Evolutionary conservation across 495 filamentous ascomycete species (phyloP).

Genomic region (Talaromyces wortmannii): DNA sequence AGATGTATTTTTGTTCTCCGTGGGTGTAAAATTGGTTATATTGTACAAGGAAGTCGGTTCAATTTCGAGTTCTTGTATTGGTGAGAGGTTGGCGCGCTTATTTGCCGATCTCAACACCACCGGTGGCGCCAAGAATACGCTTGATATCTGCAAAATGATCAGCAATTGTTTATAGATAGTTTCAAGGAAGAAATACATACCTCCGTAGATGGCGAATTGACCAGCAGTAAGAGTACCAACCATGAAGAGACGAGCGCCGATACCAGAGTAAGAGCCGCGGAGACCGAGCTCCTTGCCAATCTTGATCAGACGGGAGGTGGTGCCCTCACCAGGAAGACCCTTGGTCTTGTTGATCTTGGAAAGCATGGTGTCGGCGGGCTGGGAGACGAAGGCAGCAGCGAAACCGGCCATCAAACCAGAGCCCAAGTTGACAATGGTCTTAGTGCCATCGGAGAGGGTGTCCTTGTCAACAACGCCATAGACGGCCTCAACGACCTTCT

Average conservation of each 20-base stretch:
- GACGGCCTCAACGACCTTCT: constrained; percentile 84
- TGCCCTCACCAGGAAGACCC: constrained; percentile 92
- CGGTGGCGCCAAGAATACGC: constrained; percentile 55
- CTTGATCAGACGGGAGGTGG: constrained; percentile 85
- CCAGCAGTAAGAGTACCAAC: constrained; percentile 73
- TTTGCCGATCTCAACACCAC: constrained; percentile 73
- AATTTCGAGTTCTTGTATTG: background rate
- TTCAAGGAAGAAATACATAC: constrained; percentile 48
- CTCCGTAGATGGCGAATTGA: constrained; percentile 97
- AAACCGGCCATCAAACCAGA: constrained; percentile 96
- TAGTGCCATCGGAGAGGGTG: constrained; percentile 58
- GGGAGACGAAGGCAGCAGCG: constrained; percentile 91
- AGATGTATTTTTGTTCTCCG: background rate
- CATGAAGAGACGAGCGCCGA: constrained; percentile 84
- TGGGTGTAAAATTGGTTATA: background rate
- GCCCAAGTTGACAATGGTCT: constrained; percentile 90
- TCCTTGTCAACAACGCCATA: constrained; percentile 72
- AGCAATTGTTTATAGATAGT: background rate
- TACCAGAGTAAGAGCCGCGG: constrained; percentile 80
- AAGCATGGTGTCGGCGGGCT: constrained; percentile 98
- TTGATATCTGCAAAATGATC: constrained; percentile 25
- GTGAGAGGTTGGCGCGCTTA: constrained; percentile 12
- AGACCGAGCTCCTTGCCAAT: constrained; percentile 92
- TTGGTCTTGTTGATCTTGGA: constrained; percentile 99
- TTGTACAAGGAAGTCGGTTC: background rate